These are phyloP conservation scores for Pseudogymnoascus sp. DNA, from an alignment of 2,329 filamentous ascomycete species.

Conservation along the genomic window DNA sequence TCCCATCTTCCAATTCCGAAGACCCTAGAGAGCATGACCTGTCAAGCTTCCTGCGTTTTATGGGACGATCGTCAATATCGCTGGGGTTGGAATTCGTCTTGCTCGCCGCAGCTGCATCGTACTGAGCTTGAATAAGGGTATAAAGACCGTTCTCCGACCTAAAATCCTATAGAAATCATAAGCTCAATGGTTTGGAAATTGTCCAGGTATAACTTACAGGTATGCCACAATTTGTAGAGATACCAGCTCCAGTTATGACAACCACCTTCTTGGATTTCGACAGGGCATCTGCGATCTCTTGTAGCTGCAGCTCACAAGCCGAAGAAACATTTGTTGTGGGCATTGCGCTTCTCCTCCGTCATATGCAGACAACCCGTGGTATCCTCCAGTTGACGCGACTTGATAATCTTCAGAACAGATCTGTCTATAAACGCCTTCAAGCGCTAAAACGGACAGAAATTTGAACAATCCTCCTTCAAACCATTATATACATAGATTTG, in stretches of 20 bases:
- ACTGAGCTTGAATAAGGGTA: constrained; percentile 61
- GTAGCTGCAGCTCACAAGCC: constrained; percentile 35
- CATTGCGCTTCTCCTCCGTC: constrained; percentile 17
- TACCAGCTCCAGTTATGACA: constrained; percentile 64
- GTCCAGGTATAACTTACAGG: constrained; percentile 44
- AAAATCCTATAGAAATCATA: constrained; percentile 49
- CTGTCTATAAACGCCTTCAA: neutral
- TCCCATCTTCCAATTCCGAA: neutral
- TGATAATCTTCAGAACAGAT: neutral
- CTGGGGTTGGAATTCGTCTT: constrained; percentile 25
- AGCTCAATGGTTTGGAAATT: neutral
- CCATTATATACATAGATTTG: neutral
- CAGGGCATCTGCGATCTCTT: constrained; percentile 56
- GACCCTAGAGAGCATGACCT: neutral
- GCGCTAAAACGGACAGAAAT: neutral
- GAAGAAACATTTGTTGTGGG: constrained; percentile 26
- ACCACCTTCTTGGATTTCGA: constrained; percentile 61
- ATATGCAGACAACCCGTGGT: neutral
- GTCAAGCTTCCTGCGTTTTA: constrained; percentile 24
- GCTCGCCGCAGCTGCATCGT: constrained; percentile 43
- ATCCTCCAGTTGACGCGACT: neutral
- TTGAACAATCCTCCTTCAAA: neutral
- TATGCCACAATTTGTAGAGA: constrained; percentile 69
- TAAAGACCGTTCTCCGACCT: constrained; percentile 66
- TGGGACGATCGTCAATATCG: constrained; percentile 28